These are phyloP conservation scores for Thermochaetoides thermophila DNA, from an alignment of 495 filamentous ascomycete species.

Conservation along the genomic window DNA sequence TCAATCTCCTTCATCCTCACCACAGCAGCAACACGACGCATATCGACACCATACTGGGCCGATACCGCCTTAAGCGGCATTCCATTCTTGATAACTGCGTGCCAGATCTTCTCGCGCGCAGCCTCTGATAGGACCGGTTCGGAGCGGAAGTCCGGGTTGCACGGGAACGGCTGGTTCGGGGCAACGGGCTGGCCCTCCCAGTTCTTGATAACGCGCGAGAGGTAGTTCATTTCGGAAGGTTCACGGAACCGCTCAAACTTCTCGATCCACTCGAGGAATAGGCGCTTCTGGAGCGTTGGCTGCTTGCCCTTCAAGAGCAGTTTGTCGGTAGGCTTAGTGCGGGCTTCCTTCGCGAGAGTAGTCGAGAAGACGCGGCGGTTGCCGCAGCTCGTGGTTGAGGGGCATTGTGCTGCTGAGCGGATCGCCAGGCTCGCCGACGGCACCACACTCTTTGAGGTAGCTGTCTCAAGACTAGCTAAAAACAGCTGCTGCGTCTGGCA, in stretches of 20 bases:
- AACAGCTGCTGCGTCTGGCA: constrained; percentile 10
- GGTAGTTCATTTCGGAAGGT: constrained; percentile 6
- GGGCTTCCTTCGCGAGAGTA: constrained; percentile 7
- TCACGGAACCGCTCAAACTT: constrained; percentile 2
- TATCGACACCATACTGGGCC: constrained; percentile 61
- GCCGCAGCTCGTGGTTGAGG: too few species aligned
- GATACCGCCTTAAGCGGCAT: constrained; percentile 65
- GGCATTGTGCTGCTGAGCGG: constrained; percentile 2
- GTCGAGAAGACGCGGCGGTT: constrained; percentile 14
- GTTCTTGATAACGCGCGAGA: background rate
- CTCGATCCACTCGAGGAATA: constrained; percentile 8
- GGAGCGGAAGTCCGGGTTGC: constrained; percentile 56
- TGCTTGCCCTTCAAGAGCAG: too few species aligned
- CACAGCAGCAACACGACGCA: constrained; percentile 78
- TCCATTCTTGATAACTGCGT: constrained; percentile 45
- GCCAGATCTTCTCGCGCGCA: constrained; percentile 61
- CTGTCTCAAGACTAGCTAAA: too few species aligned
- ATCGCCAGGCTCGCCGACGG: constrained; percentile 1
- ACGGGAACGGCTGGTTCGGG: constrained; percentile 47
- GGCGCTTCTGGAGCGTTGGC: too few species aligned
- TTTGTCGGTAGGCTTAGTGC: too few species aligned
- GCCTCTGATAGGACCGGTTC: constrained; percentile 63
- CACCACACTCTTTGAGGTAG: too few species aligned
- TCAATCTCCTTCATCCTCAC: constrained; percentile 79
- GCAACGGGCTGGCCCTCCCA: background rate